Percentiles rank a stretch among this genome's conserved stretches.
These are phyloP conservation scores for Agarophyton chilense DNA, from an alignment of 23 red algal species.

Conservation along the genomic window DNA sequence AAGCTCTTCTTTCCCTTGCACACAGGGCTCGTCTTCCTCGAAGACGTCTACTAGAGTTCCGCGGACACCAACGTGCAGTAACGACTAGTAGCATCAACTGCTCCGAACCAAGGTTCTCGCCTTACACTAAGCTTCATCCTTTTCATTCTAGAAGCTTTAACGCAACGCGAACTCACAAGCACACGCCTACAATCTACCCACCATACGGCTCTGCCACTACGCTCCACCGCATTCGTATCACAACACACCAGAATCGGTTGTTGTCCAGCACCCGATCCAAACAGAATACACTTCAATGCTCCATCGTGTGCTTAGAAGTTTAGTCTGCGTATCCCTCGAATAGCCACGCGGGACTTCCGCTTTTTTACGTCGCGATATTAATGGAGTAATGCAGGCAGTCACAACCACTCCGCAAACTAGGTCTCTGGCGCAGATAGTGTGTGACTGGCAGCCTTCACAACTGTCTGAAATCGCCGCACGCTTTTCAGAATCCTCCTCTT, in stretches of 20 bases:
- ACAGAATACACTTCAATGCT: slow-evolving; percentile 39
- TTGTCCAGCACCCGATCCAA: slow-evolving; percentile 46
- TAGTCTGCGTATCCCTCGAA: slow-evolving; percentile 10
- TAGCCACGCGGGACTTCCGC: slow-evolving; percentile 39
- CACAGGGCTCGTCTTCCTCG: background rate
- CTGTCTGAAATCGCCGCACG: slow-evolving; percentile 34
- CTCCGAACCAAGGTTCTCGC: slow-evolving; percentile 1
- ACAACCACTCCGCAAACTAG: slow-evolving; percentile 53
- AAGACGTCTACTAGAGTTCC: slow-evolving; percentile 9
- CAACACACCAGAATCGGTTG: slow-evolving; percentile 18
- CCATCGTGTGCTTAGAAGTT: slow-evolving; percentile 24
- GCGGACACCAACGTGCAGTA: slow-evolving; percentile 18
- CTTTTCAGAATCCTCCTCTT: slow-evolving; percentile 44
- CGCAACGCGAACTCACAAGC: slow-evolving; percentile 5
- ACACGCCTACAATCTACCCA: background rate
- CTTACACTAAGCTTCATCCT: slow-evolving; percentile 44
- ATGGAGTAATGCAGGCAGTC: slow-evolving; percentile 61
- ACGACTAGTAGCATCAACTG: slow-evolving; percentile 11
- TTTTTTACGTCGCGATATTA: slow-evolving; percentile 40
- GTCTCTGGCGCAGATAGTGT: slow-evolving; percentile 65
- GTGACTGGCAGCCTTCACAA: slow-evolving; percentile 61
- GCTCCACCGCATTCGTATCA: slow-evolving; percentile 1
- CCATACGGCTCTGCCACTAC: slow-evolving; percentile 1
- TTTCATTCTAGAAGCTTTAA: slow-evolving; percentile 15
- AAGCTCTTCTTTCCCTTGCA: background rate